phyloP scores from a whole-genome alignment of 2,329 filamentous ascomycete genomes.

The Epichloe glyceriae region DNA sequence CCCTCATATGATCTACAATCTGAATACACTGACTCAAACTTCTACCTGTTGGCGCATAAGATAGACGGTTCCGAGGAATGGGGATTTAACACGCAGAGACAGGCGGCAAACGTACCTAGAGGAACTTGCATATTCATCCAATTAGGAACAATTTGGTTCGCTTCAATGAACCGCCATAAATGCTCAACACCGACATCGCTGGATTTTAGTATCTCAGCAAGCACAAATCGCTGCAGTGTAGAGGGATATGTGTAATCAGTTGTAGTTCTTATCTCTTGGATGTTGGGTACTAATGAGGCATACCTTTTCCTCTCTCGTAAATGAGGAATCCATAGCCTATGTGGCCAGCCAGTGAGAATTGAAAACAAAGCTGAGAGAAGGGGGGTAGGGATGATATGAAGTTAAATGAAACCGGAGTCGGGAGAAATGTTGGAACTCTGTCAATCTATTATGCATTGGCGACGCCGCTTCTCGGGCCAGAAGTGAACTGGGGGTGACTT shows the following conservation, averaged over 20 bases:
- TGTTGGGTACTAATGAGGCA: not conserved
- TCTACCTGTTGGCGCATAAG: slow-evolving; percentile 23
- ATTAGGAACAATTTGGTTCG: slow-evolving; percentile 26
- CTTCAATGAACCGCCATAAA: slow-evolving; percentile 34
- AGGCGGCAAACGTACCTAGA: slow-evolving; percentile 22
- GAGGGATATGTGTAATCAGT: not conserved
- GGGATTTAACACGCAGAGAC: not conserved
- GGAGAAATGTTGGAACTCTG: not conserved
- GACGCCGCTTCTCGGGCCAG: not conserved
- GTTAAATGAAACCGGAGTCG: not conserved
- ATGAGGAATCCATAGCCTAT: slow-evolving; percentile 6
- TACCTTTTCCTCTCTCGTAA: slow-evolving; percentile 9
- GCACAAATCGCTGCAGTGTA: slow-evolving; percentile 36
- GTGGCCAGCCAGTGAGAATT: not conserved
- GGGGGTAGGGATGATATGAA: not conserved
- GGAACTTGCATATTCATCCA: slow-evolving; percentile 38
- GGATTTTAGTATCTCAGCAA: slow-evolving; percentile 45
- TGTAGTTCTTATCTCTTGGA: not conserved
- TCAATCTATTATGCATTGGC: not conserved
- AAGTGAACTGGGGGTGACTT: slow-evolving; percentile 3
- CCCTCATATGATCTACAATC: slow-evolving; percentile 25
- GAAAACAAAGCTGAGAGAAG: not conserved
- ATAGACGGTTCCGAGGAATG: not conserved
- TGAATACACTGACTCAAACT: slow-evolving; percentile 34
- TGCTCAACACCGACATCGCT: slow-evolving; percentile 34